These are phyloP conservation scores for Globisporangium yorkense DNA, from an alignment of 352 stramenopile species.

Conservation along the genomic window DNA sequence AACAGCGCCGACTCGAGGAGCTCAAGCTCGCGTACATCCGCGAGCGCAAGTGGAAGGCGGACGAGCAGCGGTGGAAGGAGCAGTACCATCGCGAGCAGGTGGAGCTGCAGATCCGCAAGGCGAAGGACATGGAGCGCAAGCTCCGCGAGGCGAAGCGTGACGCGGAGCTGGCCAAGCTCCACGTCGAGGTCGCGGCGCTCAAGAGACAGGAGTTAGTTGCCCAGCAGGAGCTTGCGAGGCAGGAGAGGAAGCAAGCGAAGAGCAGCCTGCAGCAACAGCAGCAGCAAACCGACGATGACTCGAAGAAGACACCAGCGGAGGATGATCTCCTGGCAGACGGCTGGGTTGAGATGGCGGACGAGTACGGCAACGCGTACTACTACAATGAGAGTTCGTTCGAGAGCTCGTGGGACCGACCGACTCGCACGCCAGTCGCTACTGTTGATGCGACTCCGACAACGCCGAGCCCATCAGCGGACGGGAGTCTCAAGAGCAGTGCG, in stretches of 20 bases:
- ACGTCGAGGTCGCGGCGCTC: constrained; percentile 38
- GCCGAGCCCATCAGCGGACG: background rate
- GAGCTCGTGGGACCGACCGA: constrained; percentile 40
- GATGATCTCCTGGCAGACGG: constrained; percentile 6
- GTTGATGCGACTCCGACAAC: background rate
- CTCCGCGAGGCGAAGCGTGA: constrained; percentile 60
- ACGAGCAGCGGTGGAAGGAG: constrained; percentile 43
- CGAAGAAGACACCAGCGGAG: background rate
- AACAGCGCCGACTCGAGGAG: constrained; percentile 30
- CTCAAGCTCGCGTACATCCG: constrained; percentile 53
- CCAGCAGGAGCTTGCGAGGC: constrained; percentile 10
- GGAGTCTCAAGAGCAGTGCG: background rate
- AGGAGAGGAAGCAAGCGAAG: constrained; percentile 9
- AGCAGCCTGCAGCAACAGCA: constrained; percentile 3
- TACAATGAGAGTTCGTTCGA: constrained; percentile 46
- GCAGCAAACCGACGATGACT: background rate
- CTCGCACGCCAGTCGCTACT: background rate
- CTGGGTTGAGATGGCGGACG: constrained; percentile 33
- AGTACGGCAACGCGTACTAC: constrained; percentile 58
- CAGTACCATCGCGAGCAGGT: constrained; percentile 57
- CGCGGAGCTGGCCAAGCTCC: constrained; percentile 46
- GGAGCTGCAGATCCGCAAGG: constrained; percentile 39
- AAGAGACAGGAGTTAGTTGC: constrained; percentile 23
- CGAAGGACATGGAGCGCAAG: constrained; percentile 34
- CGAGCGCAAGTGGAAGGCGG: constrained; percentile 50